A percentile compares a stretch with the other conserved stretches of the same genome.
phyloP scores from a whole-genome alignment of 768 basidiomycete genomes.

The Chalciporus piperatus region DNA sequence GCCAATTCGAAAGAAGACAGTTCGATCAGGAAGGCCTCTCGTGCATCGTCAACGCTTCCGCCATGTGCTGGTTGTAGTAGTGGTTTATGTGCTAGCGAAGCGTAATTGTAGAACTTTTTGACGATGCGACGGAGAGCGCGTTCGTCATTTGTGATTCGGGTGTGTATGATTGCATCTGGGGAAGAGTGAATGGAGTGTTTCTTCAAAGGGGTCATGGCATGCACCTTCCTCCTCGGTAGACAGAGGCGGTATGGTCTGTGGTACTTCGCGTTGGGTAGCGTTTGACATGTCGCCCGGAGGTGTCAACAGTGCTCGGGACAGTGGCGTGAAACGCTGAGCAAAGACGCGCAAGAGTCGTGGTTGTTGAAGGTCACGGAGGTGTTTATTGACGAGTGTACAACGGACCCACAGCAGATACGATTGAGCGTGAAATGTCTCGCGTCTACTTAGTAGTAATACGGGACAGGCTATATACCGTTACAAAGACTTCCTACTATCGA shows the following conservation, averaged over 20 bases:
- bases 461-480: neutral
- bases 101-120: slow-evolving; percentile 78
- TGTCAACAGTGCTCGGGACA: neutral
- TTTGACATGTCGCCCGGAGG: slow-evolving; percentile 6
- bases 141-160: slow-evolving; percentile 81
- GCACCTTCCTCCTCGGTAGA: slow-evolving; percentile 66
- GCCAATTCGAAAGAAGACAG: slow-evolving; percentile 71
- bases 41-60: slow-evolving; percentile 58
- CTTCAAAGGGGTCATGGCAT: slow-evolving; percentile 8
- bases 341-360: neutral
- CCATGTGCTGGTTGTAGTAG: slow-evolving; percentile 32
- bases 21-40: slow-evolving; percentile 78
- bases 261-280: slow-evolving; percentile 6
- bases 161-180: slow-evolving; percentile 74
- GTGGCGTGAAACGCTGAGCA: neutral
- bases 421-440: too few species aligned
- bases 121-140: slow-evolving; percentile 72
- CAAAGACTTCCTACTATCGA: neutral
- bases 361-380: too few species aligned
- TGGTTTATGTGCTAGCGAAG: slow-evolving; percentile 52
- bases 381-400: too few species aligned
- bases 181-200: slow-evolving; percentile 7
- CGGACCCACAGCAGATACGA: too few species aligned
- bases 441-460: too few species aligned
- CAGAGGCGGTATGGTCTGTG: slow-evolving; percentile 39